Percentiles rank a stretch among this genome's conserved stretches.
Conservation (phyloP, 257 asterid species). For the Solanum stenotomum region DNA sequence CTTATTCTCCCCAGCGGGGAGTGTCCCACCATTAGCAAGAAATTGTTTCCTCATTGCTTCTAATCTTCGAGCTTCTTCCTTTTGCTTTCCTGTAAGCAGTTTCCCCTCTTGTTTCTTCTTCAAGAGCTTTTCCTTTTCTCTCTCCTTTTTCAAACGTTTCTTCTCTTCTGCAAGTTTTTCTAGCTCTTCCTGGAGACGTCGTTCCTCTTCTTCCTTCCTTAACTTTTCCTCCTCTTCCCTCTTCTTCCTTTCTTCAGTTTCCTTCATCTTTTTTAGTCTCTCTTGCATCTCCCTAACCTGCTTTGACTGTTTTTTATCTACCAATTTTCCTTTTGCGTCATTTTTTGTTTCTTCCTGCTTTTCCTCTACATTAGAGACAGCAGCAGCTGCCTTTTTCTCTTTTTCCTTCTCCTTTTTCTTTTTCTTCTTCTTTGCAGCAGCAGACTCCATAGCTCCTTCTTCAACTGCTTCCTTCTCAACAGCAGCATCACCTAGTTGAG, state of each 20-base stretch:
- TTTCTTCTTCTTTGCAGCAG: slow-evolving; percentile 11
- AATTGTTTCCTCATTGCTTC: slow-evolving; percentile 88
- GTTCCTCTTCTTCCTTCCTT: slow-evolving; percentile 95
- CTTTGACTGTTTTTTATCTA: slow-evolving; percentile 68
- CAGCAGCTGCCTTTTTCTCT: slow-evolving; percentile 9
- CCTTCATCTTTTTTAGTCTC: slow-evolving; percentile 59
- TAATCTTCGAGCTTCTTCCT: slow-evolving; percentile 86
- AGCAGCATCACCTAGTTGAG: not conserved
- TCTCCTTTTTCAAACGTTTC: slow-evolving; percentile 83
- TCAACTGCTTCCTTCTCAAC: not conserved
- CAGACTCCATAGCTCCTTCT: slow-evolving; percentile 5
- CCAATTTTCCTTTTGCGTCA: slow-evolving; percentile 32
- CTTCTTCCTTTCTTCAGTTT: slow-evolving; percentile 71
- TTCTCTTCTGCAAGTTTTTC: slow-evolving; percentile 79
- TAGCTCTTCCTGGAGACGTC: slow-evolving; percentile 53
- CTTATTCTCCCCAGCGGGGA: slow-evolving; percentile 36
- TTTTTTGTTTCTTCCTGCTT: slow-evolving; percentile 46
- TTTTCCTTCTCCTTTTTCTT: slow-evolving; percentile 11
- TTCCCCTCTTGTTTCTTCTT: slow-evolving; percentile 88
- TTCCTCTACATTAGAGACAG: slow-evolving; percentile 42
- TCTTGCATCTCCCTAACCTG: slow-evolving; percentile 95
- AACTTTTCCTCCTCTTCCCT: slow-evolving; percentile 78
- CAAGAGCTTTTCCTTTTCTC: slow-evolving; percentile 70
- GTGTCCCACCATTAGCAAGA: slow-evolving; percentile 52
- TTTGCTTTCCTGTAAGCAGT: slow-evolving; percentile 76